phyloP scores from a whole-genome alignment of 2,329 filamentous ascomycete species.

The Aspergillus brasiliensis region DNA sequence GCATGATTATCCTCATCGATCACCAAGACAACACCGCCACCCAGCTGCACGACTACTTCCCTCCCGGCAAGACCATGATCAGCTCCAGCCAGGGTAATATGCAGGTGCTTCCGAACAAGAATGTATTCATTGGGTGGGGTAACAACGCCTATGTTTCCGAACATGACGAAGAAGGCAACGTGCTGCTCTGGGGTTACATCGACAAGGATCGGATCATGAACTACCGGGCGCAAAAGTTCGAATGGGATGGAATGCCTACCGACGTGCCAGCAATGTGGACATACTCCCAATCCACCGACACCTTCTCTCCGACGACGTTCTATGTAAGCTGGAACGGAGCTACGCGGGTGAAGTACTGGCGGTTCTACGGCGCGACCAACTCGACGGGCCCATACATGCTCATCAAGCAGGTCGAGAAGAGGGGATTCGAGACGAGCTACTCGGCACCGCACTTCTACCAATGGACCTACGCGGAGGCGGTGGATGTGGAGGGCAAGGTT shows the following conservation, averaged over 20 bases:
- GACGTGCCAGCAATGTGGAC: constrained; percentile 46
- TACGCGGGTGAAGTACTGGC: constrained; percentile 40
- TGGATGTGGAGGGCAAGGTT: constrained; percentile 34
- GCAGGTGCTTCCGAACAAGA: constrained; percentile 40
- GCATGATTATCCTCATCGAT: constrained; percentile 44
- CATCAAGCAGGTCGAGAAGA: constrained; percentile 33
- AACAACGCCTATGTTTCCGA: constrained; percentile 45
- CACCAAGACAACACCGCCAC: constrained; percentile 39
- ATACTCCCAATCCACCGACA: constrained; percentile 34
- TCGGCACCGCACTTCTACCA: constrained; percentile 30
- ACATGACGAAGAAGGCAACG: constrained; percentile 38
- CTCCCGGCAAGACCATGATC: constrained; percentile 26
- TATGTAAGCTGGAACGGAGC: constrained; percentile 48
- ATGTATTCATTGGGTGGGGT: constrained; percentile 47
- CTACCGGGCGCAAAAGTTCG: constrained; percentile 46
- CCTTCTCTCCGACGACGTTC: constrained; percentile 31
- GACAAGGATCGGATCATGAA: constrained; percentile 41
- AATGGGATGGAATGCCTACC: constrained; percentile 44
- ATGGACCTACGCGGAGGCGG: constrained; percentile 40
- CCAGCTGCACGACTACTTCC: constrained; percentile 35
- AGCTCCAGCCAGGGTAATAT: constrained; percentile 45
- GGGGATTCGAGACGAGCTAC: constrained; percentile 44
- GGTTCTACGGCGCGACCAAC: constrained; percentile 37
- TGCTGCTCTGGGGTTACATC: constrained; percentile 42
- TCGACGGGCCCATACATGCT: constrained; percentile 34